Evolutionary conservation across 768 basidiomycete species (phyloP).

Genomic region (Hygrocybe coccinea): DNA sequence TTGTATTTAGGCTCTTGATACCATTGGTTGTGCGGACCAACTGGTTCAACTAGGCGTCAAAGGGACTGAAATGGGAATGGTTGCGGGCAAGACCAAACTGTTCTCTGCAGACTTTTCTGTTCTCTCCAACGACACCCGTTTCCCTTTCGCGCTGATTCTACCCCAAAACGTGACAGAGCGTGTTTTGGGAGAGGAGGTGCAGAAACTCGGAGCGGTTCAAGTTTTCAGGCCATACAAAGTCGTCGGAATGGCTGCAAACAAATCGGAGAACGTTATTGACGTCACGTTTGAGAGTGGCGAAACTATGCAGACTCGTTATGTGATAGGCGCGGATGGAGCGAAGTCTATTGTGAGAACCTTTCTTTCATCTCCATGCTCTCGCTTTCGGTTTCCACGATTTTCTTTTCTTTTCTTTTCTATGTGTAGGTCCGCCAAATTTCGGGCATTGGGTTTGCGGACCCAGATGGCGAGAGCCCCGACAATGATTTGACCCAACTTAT

Average conservation of each 20-base stretch:
- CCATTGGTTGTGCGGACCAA: slow-evolving; percentile 37
- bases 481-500: slow-evolving; percentile 35
- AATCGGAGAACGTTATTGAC: slow-evolving; percentile 22
- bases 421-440: slow-evolving; percentile 42
- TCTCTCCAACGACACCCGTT: slow-evolving; percentile 39
- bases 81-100: slow-evolving; percentile 28
- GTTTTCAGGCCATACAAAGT: slow-evolving; percentile 39
- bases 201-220: slow-evolving; percentile 27
- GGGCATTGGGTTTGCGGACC: slow-evolving; percentile 43
- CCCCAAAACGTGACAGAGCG: slow-evolving; percentile 44
- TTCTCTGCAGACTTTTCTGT: slow-evolving; percentile 27
- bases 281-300: slow-evolving; percentile 46
- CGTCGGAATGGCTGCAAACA: slow-evolving; percentile 31
- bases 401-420: slow-evolving; percentile 3
- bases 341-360: slow-evolving; percentile 39
- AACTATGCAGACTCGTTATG: slow-evolving; percentile 40
- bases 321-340: slow-evolving; percentile 50
- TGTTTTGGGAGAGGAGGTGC: slow-evolving; percentile 33
- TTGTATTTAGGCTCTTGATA: slow-evolving; percentile 43
- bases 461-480: slow-evolving; percentile 27
- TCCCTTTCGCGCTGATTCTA: slow-evolving; percentile 40
- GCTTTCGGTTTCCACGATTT: neutral
- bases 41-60: slow-evolving; percentile 38
- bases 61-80: slow-evolving; percentile 20
- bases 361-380: no score